Conservation (phyloP, 495 filamentous ascomycete species). For the Lasiosphaeris hirsuta region DNA sequence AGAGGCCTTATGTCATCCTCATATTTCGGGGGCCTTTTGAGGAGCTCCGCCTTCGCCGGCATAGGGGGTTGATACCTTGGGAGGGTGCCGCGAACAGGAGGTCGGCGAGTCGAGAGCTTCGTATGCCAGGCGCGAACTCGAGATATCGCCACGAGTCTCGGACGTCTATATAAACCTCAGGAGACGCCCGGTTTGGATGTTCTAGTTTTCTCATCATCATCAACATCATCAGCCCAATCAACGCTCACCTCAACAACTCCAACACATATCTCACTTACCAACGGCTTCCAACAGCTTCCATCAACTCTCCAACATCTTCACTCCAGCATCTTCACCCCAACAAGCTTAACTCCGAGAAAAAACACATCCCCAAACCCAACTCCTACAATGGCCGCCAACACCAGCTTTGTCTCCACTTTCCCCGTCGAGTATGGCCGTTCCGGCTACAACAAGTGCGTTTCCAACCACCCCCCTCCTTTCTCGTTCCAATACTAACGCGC, state of each 20-base stretch:
- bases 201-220: slow-evolving; percentile 31
- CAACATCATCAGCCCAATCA: slow-evolving; percentile 25
- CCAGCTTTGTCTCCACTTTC: slow-evolving; percentile 41
- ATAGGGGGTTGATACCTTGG: neutral
- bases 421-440: slow-evolving; percentile 56
- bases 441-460: slow-evolving; percentile 45
- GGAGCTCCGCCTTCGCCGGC: neutral
- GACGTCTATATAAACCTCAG: slow-evolving; percentile 32
- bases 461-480: neutral
- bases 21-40: neutral
- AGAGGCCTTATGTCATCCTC: neutral
- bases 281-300: slow-evolving; percentile 1
- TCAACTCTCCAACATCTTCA: slow-evolving; percentile 4
- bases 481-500: slow-evolving; percentile 8
- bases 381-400: slow-evolving; percentile 42
- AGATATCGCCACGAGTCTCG: neutral
- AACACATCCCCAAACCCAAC: slow-evolving; percentile 7
- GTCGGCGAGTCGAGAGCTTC: neutral
- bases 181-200: slow-evolving; percentile 13
- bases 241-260: slow-evolving; percentile 8
- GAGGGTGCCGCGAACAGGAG: neutral
- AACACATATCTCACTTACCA: neutral
- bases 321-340: too few relatives aligned
- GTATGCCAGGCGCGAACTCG: too few relatives aligned
- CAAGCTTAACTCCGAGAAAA: slow-evolving; percentile 7